phyloP scores from a whole-genome alignment of 2,329 filamentous ascomycete species.

The Zymoseptoria pseudotritici region DNA sequence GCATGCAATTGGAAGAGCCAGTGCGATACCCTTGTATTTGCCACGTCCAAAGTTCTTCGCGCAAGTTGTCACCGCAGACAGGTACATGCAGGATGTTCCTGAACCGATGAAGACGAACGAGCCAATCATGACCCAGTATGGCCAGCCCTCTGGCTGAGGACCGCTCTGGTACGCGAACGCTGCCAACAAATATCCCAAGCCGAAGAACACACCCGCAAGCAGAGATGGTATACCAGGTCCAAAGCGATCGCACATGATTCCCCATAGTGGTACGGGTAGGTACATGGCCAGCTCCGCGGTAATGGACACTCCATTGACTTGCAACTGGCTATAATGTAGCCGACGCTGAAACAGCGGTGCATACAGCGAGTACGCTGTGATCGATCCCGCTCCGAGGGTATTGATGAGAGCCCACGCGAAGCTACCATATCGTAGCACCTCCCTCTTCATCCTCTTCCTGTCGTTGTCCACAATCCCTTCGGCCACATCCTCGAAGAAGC shows the following conservation, averaged over 20 bases:
- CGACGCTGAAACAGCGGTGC: constrained; percentile 81
- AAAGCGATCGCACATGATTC: constrained; percentile 84
- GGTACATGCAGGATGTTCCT: constrained; percentile 82
- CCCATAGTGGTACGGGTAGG: constrained; percentile 80
- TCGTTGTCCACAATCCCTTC: constrained; percentile 54
- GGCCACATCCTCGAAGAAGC: constrained; percentile 54
- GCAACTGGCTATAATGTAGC: constrained; percentile 80
- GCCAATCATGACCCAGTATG: constrained; percentile 74
- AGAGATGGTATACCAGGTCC: constrained; percentile 72
- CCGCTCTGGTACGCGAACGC: constrained; percentile 66
- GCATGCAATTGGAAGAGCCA: constrained; percentile 83
- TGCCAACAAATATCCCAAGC: constrained; percentile 72
- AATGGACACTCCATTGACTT: constrained; percentile 85
- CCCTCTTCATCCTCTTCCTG: constrained; percentile 46
- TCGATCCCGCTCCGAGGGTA: constrained; percentile 78
- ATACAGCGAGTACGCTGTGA: constrained; percentile 90
- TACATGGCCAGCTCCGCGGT: constrained; percentile 84
- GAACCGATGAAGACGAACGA: constrained; percentile 78
- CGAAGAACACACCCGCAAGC: constrained; percentile 66
- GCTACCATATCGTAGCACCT: constrained; percentile 47
- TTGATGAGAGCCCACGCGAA: constrained; percentile 55
- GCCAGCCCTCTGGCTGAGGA: constrained; percentile 52
- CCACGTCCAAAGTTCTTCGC: constrained; percentile 96
- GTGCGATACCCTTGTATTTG: constrained; percentile 76
- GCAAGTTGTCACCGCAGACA: constrained; percentile 84